Conservation (phyloP, 2,329 filamentous ascomycete genomes). For the Cordyceps cateniannulata region DNA sequence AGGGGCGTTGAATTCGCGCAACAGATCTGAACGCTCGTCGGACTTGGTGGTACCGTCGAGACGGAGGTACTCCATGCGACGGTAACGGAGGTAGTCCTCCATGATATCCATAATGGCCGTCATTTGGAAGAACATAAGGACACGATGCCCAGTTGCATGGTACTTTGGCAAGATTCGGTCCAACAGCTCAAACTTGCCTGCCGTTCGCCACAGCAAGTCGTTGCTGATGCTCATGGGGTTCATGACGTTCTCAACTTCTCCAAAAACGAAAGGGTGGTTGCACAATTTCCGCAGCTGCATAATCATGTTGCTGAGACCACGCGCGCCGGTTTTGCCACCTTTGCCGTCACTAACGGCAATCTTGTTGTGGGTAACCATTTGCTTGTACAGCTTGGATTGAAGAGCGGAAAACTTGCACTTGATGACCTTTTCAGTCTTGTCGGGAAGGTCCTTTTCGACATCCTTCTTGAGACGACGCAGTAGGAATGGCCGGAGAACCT, state of each 20-base stretch:
- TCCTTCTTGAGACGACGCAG: constrained; percentile 98
- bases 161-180: constrained; percentile 94
- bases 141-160: constrained; percentile 80
- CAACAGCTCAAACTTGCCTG: constrained; percentile 94
- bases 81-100: constrained; percentile 90
- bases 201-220: constrained; percentile 88
- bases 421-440: constrained; percentile 99
- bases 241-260: constrained; percentile 96
- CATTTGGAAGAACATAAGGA: constrained; percentile 99
- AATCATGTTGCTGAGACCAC: constrained; percentile 97
- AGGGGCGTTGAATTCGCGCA: constrained; percentile 84
- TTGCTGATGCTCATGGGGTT: constrained; percentile 85
- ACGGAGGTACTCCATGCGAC: constrained; percentile 79
- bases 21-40: constrained; percentile 87
- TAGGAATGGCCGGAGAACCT: constrained; percentile 94
- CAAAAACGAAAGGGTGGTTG: constrained; percentile 98
- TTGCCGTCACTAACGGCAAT: constrained; percentile 92
- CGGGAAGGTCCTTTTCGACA: constrained; percentile 95
- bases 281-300: constrained; percentile 99
- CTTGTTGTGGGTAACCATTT: constrained; percentile 93
- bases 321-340: constrained; percentile 87
- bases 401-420: constrained; percentile 97
- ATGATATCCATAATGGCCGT: constrained; percentile 99
- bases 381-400: constrained; percentile 91
- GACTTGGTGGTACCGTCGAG: constrained; percentile 96